These are phyloP conservation scores for Protomyces lactucae-debilis DNA, from an alignment of 1,139 yeast species.

Conservation along the genomic window DNA sequence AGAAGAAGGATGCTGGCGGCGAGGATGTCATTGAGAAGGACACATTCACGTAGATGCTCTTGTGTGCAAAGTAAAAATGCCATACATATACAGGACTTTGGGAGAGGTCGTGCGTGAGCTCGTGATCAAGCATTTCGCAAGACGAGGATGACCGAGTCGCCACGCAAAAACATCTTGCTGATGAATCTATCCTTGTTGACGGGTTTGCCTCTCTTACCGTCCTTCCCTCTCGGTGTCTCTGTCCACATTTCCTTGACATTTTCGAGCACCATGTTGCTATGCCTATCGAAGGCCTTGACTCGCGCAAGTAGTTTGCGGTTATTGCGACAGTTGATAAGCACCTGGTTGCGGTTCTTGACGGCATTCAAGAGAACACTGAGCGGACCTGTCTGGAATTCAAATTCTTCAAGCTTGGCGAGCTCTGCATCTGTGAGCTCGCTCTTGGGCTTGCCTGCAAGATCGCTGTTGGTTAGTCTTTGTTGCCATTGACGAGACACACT, in stretches of 20 bases:
- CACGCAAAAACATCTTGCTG: constrained; percentile 84
- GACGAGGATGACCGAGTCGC: constrained; percentile 88
- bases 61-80: not conserved
- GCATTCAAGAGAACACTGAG: constrained; percentile 79
- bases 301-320: constrained; percentile 86
- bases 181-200: constrained; percentile 79
- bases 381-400: constrained; percentile 88
- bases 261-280: constrained; percentile 85
- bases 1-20: constrained; percentile 2
- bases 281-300: constrained; percentile 93
- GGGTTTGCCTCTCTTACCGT: constrained; percentile 67
- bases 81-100: not conserved
- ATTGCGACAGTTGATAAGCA: constrained; percentile 84
- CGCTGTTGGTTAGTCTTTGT: constrained; percentile 42
- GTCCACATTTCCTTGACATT: constrained; percentile 92
- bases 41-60: not conserved
- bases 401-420: constrained; percentile 76
- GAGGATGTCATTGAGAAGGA: constrained; percentile 18
- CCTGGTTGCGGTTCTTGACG: constrained; percentile 65
- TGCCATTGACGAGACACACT: too few relatives aligned
- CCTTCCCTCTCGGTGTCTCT: constrained; percentile 58
- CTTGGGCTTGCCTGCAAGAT: constrained; percentile 63
- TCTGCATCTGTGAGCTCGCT: constrained; percentile 78
- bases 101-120: not conserved
- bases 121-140: constrained; percentile 45